A percentile compares a stretch with the other conserved stretches of the same genome.
phyloP scores from a whole-genome alignment of 805 yeast species.

The Sugiyamaella floridensis region DNA sequence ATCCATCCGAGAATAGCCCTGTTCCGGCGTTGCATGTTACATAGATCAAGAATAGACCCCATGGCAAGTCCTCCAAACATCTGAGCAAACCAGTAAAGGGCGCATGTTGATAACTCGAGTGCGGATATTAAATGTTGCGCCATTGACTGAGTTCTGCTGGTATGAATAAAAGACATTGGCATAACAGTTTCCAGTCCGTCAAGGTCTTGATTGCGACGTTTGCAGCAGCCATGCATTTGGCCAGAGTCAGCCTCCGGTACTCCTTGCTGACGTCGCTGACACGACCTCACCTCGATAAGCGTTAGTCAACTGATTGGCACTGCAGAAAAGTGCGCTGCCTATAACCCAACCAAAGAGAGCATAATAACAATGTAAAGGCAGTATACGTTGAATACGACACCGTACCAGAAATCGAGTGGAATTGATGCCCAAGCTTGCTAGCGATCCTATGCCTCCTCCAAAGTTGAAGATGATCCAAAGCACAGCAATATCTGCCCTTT shows the following conservation, averaged over 20 bases:
- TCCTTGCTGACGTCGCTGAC: slow-evolving; percentile 6
- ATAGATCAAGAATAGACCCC: slow-evolving; percentile 44
- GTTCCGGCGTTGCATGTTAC: slow-evolving; percentile 33
- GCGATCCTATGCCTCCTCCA: slow-evolving; percentile 56
- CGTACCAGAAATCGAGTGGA: slow-evolving; percentile 32
- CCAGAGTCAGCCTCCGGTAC: slow-evolving; percentile 7
- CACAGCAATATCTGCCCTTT: slow-evolving; percentile 45
- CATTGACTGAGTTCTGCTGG: slow-evolving; percentile 54
- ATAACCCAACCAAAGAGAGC: slow-evolving; percentile 39
- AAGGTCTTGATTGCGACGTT: slow-evolving; percentile 8
- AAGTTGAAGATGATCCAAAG: slow-evolving; percentile 57
- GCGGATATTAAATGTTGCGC: slow-evolving; percentile 48
- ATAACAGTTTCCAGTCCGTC: slow-evolving; percentile 23
- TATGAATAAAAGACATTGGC: slow-evolving; percentile 62
- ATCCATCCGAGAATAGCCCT: slow-evolving; percentile 44
- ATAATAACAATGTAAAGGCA: slow-evolving; percentile 50
- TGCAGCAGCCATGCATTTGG: slow-evolving; percentile 11
- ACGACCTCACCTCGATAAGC: slow-evolving; percentile 16
- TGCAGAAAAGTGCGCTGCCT: slow-evolving; percentile 16
- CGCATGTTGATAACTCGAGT: slow-evolving; percentile 55
- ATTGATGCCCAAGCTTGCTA: slow-evolving; percentile 50
- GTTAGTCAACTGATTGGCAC: slow-evolving; percentile 7
- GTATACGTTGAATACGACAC: slow-evolving; percentile 47
- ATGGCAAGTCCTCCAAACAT: slow-evolving; percentile 49
- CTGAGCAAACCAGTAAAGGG: slow-evolving; percentile 55